Conservation (phyloP, 2,329 filamentous ascomycete genomes). For the Tolypocladium guangdongense region DNA sequence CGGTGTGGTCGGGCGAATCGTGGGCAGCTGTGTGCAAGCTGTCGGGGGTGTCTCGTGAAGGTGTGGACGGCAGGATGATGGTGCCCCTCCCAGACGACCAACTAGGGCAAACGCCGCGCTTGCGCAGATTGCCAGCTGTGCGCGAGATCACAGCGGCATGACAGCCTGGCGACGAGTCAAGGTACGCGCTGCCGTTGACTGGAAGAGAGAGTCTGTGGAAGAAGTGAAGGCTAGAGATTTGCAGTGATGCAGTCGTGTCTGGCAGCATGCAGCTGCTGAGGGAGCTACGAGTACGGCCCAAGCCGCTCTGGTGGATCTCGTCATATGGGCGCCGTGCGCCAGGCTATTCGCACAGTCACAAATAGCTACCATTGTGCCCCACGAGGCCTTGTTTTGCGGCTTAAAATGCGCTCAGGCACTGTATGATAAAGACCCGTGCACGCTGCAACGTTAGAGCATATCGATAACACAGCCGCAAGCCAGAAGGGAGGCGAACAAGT, state of each 20-base stretch:
- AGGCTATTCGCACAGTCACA: not conserved
- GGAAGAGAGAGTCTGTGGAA: not conserved
- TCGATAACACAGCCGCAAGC: not conserved
- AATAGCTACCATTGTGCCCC: not conserved
- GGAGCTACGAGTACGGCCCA: not conserved
- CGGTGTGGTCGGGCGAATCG: conserved; percentile 2
- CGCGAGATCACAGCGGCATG: not conserved
- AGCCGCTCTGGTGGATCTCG: not conserved
- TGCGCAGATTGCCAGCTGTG: not conserved
- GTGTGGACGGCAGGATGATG: not conserved
- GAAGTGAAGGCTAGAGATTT: not conserved
- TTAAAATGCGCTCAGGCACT: not conserved
- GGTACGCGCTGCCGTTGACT: not conserved
- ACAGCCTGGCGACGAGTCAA: not conserved
- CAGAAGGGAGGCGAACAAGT: not conserved
- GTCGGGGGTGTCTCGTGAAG: not conserved
- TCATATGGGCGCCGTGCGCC: conserved; percentile 5
- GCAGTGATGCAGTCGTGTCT: not conserved
- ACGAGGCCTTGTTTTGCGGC: not conserved
- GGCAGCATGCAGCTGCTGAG: too few relatives aligned
- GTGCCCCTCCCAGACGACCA: not conserved
- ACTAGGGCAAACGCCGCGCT: not conserved
- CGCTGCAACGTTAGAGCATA: not conserved
- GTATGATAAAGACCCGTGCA: not conserved
- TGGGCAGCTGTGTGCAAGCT: not conserved